phyloP scores from a whole-genome alignment of 2,329 filamentous ascomycete species.

The Zymoseptoria ardabiliae region DNA sequence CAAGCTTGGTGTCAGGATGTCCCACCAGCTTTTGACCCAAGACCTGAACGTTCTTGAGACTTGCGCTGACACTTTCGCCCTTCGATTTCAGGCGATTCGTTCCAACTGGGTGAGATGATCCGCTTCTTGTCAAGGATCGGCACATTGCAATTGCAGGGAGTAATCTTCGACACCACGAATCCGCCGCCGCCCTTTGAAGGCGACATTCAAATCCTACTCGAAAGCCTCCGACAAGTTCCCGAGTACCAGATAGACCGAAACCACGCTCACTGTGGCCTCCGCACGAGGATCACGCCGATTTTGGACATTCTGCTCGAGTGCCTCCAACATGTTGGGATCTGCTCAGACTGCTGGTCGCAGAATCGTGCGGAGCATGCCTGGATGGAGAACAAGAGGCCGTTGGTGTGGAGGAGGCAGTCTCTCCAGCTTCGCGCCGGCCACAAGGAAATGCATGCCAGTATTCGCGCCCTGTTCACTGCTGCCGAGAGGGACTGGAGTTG shows the following conservation, averaged over 20 bases:
- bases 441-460: conserved; percentile 21
- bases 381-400: conserved; percentile 38
- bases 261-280: conserved; percentile 65
- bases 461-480: conserved; percentile 28
- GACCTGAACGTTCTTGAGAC: too few relatives aligned
- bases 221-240: conserved; percentile 57
- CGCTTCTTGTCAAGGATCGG: conserved; percentile 59
- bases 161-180: conserved; percentile 33
- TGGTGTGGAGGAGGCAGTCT: conserved; percentile 34
- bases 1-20: not conserved
- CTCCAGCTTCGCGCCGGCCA: conserved; percentile 18
- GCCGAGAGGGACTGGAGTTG: conserved; percentile 27
- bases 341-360: conserved; percentile 39
- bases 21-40: too few relatives aligned
- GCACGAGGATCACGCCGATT: conserved; percentile 57
- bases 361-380: conserved; percentile 37
- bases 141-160: conserved; percentile 49
- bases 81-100: conserved; percentile 48
- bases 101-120: conserved; percentile 70
- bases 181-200: conserved; percentile 47
- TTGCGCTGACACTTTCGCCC: not conserved
- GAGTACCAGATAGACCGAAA: conserved; percentile 67
- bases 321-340: conserved; percentile 38
- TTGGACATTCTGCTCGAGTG: conserved; percentile 54
- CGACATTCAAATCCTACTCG: conserved; percentile 56